Evolutionary conservation across 805 yeast species (phyloP), one percentile per base, ranked within the genome.

Genomic region (Yarrowia deformans): DNA sequence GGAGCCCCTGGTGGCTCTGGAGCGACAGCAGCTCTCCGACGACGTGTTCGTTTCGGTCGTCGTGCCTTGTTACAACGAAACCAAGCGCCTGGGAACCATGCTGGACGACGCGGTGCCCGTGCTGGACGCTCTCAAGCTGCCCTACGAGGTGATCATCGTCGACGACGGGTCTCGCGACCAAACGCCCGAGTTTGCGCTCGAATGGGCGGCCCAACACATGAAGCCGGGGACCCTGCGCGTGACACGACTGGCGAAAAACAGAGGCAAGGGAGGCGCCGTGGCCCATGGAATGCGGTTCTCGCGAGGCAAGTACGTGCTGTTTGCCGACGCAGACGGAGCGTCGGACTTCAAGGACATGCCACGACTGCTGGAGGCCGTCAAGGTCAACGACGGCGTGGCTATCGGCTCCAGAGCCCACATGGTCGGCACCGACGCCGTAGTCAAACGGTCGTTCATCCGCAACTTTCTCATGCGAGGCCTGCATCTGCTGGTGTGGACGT

Each of bases 311-410:
- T 88, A 85, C 74, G 86, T 87, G 12, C 83, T 95, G 10, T 95
- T 95, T 81, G 98, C 97, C 1, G 99, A 95, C 79, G 99, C 98
- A 0, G 99, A 95, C 79, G 98, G 98, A 42, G 98, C 99, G 5
- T 89, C 97, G 34, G 83, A 84, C 73, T 95, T 95, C 76, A 75
- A 85, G 34, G 97, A 93, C 77, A 81, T 90, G 34, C 75, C 75
- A 1, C 85, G 83, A 69, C 81, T 93, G 70, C 71, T 86, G 12
- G 75, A 75, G 3, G 78, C 81, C 13, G 81, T 90, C 37, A 73
- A 80, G 39, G 70, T 69, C 13, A 50, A 66, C 63, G 84, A 92
- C 0, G 90, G 87, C 0, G 81, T 94, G 19, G 93, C 95, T 0
- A 85, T 94, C 64, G 99, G 99, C 3, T 91, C 97, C 29, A 85